phyloP scores from a whole-genome alignment of 148 eudicot genomes.

The Diospyros kaki region DNA sequence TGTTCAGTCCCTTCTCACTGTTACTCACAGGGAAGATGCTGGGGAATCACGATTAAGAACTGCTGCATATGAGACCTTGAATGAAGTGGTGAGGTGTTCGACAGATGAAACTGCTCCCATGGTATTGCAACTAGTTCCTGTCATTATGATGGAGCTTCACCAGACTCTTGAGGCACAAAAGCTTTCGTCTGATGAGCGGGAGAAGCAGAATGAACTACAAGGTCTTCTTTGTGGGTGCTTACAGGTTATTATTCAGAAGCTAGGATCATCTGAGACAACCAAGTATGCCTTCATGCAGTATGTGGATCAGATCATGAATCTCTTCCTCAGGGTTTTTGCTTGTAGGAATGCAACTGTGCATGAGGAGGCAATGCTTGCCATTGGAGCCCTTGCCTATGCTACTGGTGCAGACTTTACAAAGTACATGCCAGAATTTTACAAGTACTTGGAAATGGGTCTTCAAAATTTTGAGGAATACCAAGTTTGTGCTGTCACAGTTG shows the following conservation, averaged over 20 bases:
- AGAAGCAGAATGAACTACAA: constrained; percentile 80
- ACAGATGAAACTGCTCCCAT: constrained; percentile 86
- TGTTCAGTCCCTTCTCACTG: constrained; percentile 77
- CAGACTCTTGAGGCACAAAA: constrained; percentile 74
- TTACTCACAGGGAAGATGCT: constrained; percentile 83
- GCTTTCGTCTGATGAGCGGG: constrained; percentile 71
- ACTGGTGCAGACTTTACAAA: constrained; percentile 69
- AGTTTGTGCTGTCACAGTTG: constrained; percentile 91
- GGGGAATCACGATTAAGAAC: constrained; percentile 78
- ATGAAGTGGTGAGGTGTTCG: constrained; percentile 93
- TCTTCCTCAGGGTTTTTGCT: constrained; percentile 76
- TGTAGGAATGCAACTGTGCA: constrained; percentile 86
- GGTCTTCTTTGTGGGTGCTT: constrained; percentile 95
- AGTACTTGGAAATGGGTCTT: constrained; percentile 91
- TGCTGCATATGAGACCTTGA: constrained; percentile 90
- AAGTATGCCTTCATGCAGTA: constrained; percentile 65
- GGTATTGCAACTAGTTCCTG: constrained; percentile 73
- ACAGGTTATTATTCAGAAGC: constrained; percentile 89
- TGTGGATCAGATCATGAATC: constrained; percentile 83
- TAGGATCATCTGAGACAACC: constrained; percentile 68
- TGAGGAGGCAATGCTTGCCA: constrained; percentile 94
- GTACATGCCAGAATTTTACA: constrained; percentile 80
- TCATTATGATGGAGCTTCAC: constrained; percentile 90
- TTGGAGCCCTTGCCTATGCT: constrained; percentile 89
- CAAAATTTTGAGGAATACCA: constrained; percentile 91